Evolutionary conservation across 352 stramenopile genomes (phyloP), one percentile per base, ranked within the genome.

Genomic region (Globisporangium sylvaticum): DNA sequence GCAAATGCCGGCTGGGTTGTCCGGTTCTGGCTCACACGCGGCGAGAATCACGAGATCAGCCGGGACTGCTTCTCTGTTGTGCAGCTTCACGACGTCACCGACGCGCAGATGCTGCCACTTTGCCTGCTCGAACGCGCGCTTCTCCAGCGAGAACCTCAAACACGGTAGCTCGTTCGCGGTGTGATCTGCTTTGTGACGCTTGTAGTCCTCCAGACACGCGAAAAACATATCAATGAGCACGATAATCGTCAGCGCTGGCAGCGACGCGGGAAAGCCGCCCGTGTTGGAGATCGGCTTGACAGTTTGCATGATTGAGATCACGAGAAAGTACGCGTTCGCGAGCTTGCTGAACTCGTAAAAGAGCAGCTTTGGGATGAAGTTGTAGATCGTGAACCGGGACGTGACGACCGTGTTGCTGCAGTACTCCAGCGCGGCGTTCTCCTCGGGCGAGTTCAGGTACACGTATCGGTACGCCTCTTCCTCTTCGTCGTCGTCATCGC

Each of bases 151-250:
- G 64, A 72, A 97, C 31, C 70, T 58, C 0, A 68, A 60, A 24
- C 88, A 96, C 29, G 81, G 76, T 39, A 91, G 62, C 20, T 95
- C 82, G 69, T 97, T 97, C 8, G 90, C 84, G 15, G 82, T 80
- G 56, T 91, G 77, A 79, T 98, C 92, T 5, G 92, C 88, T 58
- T 88, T 79, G 70, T 97, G 89, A 18, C 90, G 81, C 65, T 96
- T 95, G 63, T 92, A 90, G 77, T 98, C 94, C 67, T 98, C 93
- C 3, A 98, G 58, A 52, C 78, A 92, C 22, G 89, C 87, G 54
- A 97, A 98, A 52, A 98, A 87, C 77, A 96, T 96, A 65, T 97
- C 91, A 60, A 98, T 94, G 27, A 94, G 65, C 53, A 98, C 84
- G 58, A 98, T 97, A 62, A 98, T 96, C 7, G 84, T 87, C n/a